phyloP scores from a whole-genome alignment of 2,329 filamentous ascomycete species.

The Clarireedia monteithiana region DNA sequence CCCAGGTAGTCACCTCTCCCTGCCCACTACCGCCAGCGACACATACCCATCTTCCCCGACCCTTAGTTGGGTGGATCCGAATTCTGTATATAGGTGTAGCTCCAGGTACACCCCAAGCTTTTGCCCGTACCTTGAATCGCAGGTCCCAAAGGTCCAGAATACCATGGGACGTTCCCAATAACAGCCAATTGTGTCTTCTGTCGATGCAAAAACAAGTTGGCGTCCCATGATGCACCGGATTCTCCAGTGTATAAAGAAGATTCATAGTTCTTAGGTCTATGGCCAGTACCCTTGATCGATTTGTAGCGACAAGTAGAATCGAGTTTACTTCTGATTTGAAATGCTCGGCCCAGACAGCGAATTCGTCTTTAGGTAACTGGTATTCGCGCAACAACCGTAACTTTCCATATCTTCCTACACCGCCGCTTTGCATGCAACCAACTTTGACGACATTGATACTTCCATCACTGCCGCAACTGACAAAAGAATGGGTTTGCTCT shows the following conservation, averaged over 20 bases:
- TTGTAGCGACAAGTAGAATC: conserved; percentile 80
- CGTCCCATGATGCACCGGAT: conserved; percentile 84
- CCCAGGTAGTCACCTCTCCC: conserved; percentile 91
- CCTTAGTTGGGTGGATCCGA: conserved; percentile 68
- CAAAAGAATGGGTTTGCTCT: conserved; percentile 87
- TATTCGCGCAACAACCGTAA: conserved; percentile 71
- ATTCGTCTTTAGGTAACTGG: conserved; percentile 64
- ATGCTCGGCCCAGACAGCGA: conserved; percentile 86
- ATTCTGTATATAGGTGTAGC: conserved; percentile 75
- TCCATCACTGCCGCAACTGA: conserved; percentile 84
- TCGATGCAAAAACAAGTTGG: conserved; percentile 90
- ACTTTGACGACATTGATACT: conserved; percentile 78
- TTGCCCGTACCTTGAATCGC: conserved; percentile 82
- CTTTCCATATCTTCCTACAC: conserved; percentile 68
- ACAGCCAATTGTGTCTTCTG: conserved; percentile 78
- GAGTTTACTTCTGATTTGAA: conserved; percentile 77
- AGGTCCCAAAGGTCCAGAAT: conserved; percentile 93
- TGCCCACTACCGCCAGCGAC: conserved; percentile 80
- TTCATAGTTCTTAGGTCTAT: conserved; percentile 85
- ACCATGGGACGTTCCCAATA: conserved; percentile 86
- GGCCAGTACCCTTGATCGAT: conserved; percentile 72
- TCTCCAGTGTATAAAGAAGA: conserved; percentile 70
- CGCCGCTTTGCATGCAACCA: conserved; percentile 49
- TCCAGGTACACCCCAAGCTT: conserved; percentile 80
- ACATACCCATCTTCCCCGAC: conserved; percentile 76